Evolutionary conservation across 2,329 filamentous ascomycete species (phyloP), one percentile per base, ranked within the genome.

Genomic region (Colletotrichum noveboracense): DNA sequence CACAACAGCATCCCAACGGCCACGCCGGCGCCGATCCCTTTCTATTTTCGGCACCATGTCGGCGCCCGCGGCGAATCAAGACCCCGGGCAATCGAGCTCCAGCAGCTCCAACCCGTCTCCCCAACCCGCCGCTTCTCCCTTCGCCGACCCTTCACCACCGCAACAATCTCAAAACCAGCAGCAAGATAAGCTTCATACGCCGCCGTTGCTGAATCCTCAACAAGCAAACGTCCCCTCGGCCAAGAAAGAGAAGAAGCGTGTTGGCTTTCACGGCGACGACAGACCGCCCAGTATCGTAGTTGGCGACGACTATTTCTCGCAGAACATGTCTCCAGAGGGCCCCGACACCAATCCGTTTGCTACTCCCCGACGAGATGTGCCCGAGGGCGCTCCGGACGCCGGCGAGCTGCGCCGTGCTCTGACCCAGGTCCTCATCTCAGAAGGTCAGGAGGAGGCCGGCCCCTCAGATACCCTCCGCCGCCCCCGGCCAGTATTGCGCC

Each of bases 221-320:
- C 38, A 74, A 18, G 30, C 71, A 24, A 66, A 30, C 14, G 61
- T 66, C 4, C 24, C 38, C 7, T 32, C 34, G 5, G 64, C 43
- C 9, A 82, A 80, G 66, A 86, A 80, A 77, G 83, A 84, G 66
- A 87, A 87, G 82, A 87, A 87, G 81, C 81, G 82, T 58, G 85
- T 87, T 16, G 85, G 82, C 66, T 87, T 78, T 48, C 72, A 74
- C 18, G 69, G 71, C 8, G 70, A 69, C 56, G 60, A 70, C 61
- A 64, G 83, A 74, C 83, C 83, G 70, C 79, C 82, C 62, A 83
- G 80, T 77, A 82, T 81, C 66, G 79, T 81, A 58, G 80, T 78
- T 56, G 77, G 74, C 7, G 70, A 71, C 28, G 75, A 75, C 66
- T 78, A 70, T 24, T 75, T 77, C 36, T 77, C 74, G 5, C 64